These are phyloP conservation scores for Fraxinus angustifolia DNA, from an alignment of 305 asterid species.

Conservation along the genomic window DNA sequence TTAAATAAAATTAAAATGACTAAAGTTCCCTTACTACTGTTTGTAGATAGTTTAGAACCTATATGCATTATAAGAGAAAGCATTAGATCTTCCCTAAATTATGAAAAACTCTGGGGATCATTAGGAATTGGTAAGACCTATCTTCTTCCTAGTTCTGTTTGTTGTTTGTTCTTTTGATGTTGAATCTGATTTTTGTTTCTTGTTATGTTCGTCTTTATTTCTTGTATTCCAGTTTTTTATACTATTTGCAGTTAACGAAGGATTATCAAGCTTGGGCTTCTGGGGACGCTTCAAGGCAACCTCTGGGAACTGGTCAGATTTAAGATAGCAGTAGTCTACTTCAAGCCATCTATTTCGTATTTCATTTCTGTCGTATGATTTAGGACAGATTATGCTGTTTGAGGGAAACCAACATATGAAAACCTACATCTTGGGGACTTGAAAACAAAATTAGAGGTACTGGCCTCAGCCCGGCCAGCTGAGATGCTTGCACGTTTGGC, in stretches of 20 bases:
- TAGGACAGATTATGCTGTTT: not conserved
- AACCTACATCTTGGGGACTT: not conserved
- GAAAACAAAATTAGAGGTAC: not conserved
- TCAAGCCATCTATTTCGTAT: not conserved
- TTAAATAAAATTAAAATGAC: not conserved
- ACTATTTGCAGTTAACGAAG: constrained; percentile 59
- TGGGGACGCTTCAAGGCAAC: constrained; percentile 83
- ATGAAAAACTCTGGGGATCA: not conserved
- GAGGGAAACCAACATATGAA: constrained; percentile 13
- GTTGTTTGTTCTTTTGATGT: not conserved
- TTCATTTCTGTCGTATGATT: constrained; percentile 9
- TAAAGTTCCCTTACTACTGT: not conserved
- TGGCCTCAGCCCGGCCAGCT: not conserved
- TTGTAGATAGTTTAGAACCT: not conserved
- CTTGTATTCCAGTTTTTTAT: not conserved
- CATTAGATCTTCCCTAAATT: not conserved
- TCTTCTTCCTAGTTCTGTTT: not conserved
- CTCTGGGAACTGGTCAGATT: constrained; percentile 83
- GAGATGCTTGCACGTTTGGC: not conserved
- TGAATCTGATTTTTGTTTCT: not conserved
- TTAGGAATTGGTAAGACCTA: not conserved
- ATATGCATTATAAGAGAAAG: not conserved
- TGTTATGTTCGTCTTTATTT: not conserved
- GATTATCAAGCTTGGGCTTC: constrained; percentile 92
- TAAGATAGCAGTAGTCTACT: constrained; percentile 25